Conservation (phyloP, 1,284 basidiomycete species). For the Cystobasidium slooffiae region DNA sequence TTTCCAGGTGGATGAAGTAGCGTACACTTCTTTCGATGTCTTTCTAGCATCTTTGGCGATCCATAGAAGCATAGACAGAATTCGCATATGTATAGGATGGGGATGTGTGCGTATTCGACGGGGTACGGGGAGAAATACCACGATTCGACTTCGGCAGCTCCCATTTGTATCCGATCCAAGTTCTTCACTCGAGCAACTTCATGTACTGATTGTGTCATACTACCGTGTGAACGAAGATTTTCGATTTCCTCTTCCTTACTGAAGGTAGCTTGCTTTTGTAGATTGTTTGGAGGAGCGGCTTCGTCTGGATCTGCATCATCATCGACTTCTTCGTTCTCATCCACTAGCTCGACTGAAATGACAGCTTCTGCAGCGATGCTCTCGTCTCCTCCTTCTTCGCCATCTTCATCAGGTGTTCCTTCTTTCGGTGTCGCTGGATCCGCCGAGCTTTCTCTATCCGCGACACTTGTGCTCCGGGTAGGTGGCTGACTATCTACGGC, state of each 20-base stretch:
- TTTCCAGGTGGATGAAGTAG: constrained; percentile 97
- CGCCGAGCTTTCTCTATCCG: constrained; percentile 65
- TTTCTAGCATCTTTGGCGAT: constrained; percentile 80
- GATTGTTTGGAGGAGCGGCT: constrained; percentile 58
- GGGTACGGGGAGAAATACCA: constrained; percentile 99
- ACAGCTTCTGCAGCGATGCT: constrained; percentile 33
- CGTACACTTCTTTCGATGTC: constrained; percentile 90
- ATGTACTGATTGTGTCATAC: constrained; percentile 97
- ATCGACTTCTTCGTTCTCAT: constrained; percentile 63
- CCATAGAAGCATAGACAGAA: constrained; percentile 93
- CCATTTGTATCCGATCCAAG: constrained; percentile 93
- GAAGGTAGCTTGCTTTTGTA: constrained; percentile 61
- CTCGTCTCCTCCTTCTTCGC: constrained; percentile 48
- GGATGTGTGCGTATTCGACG: constrained; percentile 93
- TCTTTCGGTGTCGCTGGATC: constrained; percentile 57
- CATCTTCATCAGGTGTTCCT: constrained; percentile 50
- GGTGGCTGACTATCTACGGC: constrained; percentile 63
- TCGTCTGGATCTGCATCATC: constrained; percentile 55
- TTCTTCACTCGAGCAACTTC: constrained; percentile 99
- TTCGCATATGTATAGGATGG: constrained; percentile 96
- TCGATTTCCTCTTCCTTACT: constrained; percentile 98
- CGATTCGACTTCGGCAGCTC: constrained; percentile 92
- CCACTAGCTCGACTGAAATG: constrained; percentile 52
- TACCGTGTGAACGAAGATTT: constrained; percentile 94
- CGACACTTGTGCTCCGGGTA: constrained; percentile 69